Percentiles rank a stretch among this genome's conserved stretches.
phyloP scores from a whole-genome alignment of 2,329 filamentous ascomycete genomes.

The Botrytis paeoniae region DNA sequence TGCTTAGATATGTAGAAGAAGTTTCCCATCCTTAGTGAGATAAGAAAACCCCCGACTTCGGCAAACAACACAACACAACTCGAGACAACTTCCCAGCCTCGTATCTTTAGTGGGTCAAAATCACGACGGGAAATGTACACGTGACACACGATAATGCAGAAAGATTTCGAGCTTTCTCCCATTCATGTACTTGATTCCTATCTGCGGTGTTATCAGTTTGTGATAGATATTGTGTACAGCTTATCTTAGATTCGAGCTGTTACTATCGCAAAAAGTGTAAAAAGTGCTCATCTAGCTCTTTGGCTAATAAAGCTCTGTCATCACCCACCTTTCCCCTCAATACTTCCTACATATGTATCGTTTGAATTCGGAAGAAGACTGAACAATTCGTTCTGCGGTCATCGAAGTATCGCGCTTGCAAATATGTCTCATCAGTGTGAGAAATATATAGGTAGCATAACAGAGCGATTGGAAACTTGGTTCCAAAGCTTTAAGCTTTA shows the following conservation, averaged over 20 bases:
- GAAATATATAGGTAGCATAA: neutral
- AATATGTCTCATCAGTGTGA: neutral
- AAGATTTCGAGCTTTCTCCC: neutral
- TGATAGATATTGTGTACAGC: neutral
- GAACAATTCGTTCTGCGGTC: neutral
- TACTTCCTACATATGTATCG: neutral
- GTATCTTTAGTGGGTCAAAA: neutral
- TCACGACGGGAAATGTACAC: neutral
- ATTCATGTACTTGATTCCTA: neutral
- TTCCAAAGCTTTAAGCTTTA: neutral
- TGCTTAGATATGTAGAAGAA: neutral
- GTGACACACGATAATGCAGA: neutral
- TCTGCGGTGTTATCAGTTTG: neutral
- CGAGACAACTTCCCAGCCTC: neutral
- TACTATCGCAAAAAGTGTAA: neutral
- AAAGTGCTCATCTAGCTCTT: neutral
- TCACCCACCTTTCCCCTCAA: neutral
- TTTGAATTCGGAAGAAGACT: neutral
- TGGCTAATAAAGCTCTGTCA: neutral
- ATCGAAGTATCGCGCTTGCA: too few species aligned
- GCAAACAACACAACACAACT: neutral
- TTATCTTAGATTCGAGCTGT: neutral
- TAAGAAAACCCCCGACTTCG: conserved; percentile 3
- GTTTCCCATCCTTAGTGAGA: neutral
- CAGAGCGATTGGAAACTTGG: neutral